These are phyloP conservation scores for Fraxinus anomala DNA, from an alignment of 257 asterid species.

Conservation along the genomic window DNA sequence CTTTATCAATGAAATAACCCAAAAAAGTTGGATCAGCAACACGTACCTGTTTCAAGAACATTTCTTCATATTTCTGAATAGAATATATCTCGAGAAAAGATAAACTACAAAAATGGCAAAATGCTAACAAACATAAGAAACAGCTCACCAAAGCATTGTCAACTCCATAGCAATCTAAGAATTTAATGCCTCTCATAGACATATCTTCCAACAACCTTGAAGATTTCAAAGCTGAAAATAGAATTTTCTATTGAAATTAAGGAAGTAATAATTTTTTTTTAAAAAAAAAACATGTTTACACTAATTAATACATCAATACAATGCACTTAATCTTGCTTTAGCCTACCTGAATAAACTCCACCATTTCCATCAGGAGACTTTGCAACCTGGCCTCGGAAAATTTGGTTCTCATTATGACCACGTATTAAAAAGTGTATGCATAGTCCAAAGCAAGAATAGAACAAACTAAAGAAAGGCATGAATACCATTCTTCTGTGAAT, in stretches of 20 bases:
- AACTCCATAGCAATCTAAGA: slow-evolving; percentile 93
- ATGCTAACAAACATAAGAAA: slow-evolving; percentile 25
- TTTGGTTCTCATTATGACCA: slow-evolving; percentile 28
- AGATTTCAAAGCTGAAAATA: slow-evolving; percentile 70
- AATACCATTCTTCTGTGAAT: background rate
- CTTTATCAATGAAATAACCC: slow-evolving; percentile 93
- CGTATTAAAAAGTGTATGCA: slow-evolving; percentile 11
- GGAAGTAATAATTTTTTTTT: slow-evolving; percentile 16
- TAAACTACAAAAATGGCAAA: background rate
- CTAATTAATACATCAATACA: slow-evolving; percentile 9
- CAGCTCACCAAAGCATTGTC: slow-evolving; percentile 87
- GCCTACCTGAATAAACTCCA: slow-evolving; percentile 88
- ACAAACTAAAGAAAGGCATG: slow-evolving; percentile 9
- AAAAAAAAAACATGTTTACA: slow-evolving; percentile 9
- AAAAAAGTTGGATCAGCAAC: slow-evolving; percentile 95
- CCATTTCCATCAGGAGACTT: slow-evolving; percentile 99
- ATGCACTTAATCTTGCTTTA: slow-evolving; percentile 12
- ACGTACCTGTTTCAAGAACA: slow-evolving; percentile 67
- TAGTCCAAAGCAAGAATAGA: slow-evolving; percentile 11
- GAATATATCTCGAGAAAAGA: slow-evolving; percentile 19
- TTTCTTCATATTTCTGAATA: slow-evolving; percentile 19
- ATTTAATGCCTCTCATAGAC: slow-evolving; percentile 84
- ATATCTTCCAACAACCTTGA: slow-evolving; percentile 86
- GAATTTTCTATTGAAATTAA: slow-evolving; percentile 14
- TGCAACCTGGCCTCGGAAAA: slow-evolving; percentile 70